Conservation (phyloP, 345 rosid genomes). For the Fremontodendron californicum region DNA sequence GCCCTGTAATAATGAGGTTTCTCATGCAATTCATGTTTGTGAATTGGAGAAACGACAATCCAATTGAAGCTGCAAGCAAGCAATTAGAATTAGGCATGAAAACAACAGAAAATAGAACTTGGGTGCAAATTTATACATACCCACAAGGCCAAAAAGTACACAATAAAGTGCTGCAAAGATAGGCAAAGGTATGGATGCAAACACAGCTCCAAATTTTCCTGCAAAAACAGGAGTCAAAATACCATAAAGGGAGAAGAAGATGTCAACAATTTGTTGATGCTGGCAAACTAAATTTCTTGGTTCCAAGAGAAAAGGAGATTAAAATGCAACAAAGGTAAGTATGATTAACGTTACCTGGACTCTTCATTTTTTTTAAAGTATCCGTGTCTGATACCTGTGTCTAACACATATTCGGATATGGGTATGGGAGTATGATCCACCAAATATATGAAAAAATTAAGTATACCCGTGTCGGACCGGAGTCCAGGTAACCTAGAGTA, state of each 20-base stretch:
- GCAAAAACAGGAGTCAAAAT: constrained; percentile 5
- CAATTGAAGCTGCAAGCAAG: constrained; percentile 67
- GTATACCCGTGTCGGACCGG: too few species aligned
- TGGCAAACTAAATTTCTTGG: neutral
- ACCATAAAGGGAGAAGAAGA: neutral
- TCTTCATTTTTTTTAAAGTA: too few species aligned
- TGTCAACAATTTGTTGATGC: neutral
- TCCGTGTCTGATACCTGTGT: too few species aligned
- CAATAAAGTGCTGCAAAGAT: constrained; percentile 87
- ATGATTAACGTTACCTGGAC: too few species aligned
- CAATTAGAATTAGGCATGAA: neutral
- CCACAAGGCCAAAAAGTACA: constrained; percentile 82
- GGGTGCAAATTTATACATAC: constrained; percentile 30
- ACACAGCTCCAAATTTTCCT: constrained; percentile 98
- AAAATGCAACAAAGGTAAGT: neutral
- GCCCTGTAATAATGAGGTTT: constrained; percentile 76
- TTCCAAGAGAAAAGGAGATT: neutral
- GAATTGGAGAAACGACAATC: constrained; percentile 92
- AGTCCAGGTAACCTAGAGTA: too few species aligned
- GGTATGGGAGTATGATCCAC: too few species aligned
- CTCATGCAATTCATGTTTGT: constrained; percentile 97
- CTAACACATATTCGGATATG: too few species aligned
- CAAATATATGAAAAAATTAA: too few species aligned
- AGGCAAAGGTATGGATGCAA: constrained; percentile 93
- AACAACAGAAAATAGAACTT: neutral